Evolutionary conservation across 306 rosid species (phyloP), one percentile per base, ranked within the genome.

Genomic region (Astragalus membranaceus): DNA sequence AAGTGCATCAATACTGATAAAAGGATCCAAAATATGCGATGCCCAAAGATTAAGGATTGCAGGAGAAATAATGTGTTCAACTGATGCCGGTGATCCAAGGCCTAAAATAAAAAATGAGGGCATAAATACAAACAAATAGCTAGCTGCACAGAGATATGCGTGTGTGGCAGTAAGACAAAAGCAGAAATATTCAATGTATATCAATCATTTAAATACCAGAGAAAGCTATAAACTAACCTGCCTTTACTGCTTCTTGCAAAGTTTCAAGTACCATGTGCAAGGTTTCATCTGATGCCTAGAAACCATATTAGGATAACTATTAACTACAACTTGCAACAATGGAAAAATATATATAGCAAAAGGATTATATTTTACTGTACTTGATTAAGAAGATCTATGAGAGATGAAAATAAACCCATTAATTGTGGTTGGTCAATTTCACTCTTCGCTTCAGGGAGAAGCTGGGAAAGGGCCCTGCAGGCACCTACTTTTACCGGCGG

Each of bases 401-500:
- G 94, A 46, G 97, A 90, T 69, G 96, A 84, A 85, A 88, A 85
- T 79, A 93, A 84, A 76, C 78, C 81, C 90, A 84, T 64, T 87
- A 90, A 62, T 37, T 87, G 92, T 6, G 88, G 86, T 49, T 81
- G 92, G 67, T 75, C 72, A 62, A 82, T 70, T 84, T 81, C 92
- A 64, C 84, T 87, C 70, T 84, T 88, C 48, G 85, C 87, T 81
- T 85, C 91, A 76, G 97, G 98, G 58, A 93, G 84, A 71, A 88
- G 94, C 82, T 81, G 87, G 32, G 89, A 84, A 63, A 93, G 98
- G 57, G 96, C 94, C 71, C 88, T 81, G 84, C 97, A 93, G 54
- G 96, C 97, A 78, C 98, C 98, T 57, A 90, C 94, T 87, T 87
- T 93, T 58, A 93, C 89, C 20, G 94, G 94, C 26, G 96, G 86